Evolutionary conservation across 176 grass and related monocot genomes (phyloP), one percentile per base, ranked within the genome.

Genomic region (sorghum (Sorghum bicolor)): DNA sequence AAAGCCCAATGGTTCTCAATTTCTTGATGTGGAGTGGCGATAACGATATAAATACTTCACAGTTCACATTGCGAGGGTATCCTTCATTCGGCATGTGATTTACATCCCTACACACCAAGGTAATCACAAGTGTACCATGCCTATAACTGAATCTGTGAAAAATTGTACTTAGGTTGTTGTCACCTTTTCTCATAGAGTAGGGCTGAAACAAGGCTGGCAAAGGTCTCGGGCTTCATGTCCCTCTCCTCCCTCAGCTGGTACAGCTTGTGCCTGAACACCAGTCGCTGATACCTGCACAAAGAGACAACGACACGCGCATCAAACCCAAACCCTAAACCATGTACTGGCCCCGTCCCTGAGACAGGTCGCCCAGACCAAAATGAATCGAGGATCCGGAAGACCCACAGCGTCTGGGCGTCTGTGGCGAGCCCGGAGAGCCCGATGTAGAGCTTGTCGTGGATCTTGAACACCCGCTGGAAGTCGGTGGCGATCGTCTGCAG

Each of bases 131-230:
- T 39, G 2, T 67, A 32, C 1, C 1, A 31, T 70, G 12, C 32
- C 19, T 76, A 25, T 12, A 82, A 38, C 15, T 70, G 10, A 63
- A 31, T n/a, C 6, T 55, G 28, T 22, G 0, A 15, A 52, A 33
- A 36, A n/a, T 3, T 67, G 32, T 1, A 33, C 32, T 33, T 44
- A 15, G 43, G 22, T 61, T 4, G 8, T 30, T 20, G n/a, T 75
- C 48, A 97, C 95, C 95, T 94, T 81, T 92, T 97, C 86, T 94
- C 92, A 57, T 97, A 97, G 22, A 97, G 94, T 16, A 94, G 36
- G 11, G 94, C 86, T 0, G 92, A 97, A 41, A 97, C 92, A 1
- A 97, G 94, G 81, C 90, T 91, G 11, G 94, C 90, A 11, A 97
- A 94, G 70, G 90, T 94, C 63, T 94, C 70, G 0, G 92, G 94